Conservation (phyloP, 495 filamentous ascomycete genomes). For the Podospora bellae-mahoneyi region DNA sequence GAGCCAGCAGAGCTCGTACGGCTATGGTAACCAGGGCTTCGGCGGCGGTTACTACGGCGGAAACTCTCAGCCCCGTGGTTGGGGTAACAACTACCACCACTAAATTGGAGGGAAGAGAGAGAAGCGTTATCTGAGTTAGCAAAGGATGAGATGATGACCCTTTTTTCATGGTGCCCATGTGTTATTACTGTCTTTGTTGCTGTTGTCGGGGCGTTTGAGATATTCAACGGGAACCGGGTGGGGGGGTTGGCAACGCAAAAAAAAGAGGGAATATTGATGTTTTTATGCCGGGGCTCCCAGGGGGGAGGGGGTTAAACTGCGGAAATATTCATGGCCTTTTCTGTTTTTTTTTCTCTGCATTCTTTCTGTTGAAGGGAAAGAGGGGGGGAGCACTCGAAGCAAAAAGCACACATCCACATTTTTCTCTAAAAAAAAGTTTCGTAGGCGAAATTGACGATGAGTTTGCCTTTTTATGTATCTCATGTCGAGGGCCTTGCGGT, state of each 20-base stretch:
- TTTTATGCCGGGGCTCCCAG: background rate
- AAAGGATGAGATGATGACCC: slow-evolving; percentile 8
- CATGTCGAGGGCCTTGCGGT: background rate
- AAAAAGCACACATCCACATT: background rate
- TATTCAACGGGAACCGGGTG: background rate
- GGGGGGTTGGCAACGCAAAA: background rate
- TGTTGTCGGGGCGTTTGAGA: background rate
- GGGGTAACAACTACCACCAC: slow-evolving; percentile 69
- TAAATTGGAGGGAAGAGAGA: background rate
- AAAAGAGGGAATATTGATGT: slow-evolving; percentile 2
- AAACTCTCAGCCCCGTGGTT: slow-evolving; percentile 50
- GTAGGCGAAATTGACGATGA: background rate
- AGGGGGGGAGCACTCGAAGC: background rate
- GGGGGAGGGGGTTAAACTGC: background rate
- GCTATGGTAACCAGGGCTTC: slow-evolving; percentile 56
- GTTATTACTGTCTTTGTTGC: slow-evolving; percentile 3
- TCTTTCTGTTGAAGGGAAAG: background rate
- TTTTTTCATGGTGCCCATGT: background rate
- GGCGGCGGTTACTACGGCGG: slow-evolving; percentile 51
- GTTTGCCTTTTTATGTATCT: background rate
- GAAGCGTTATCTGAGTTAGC: background rate
- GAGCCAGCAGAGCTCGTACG: slow-evolving; percentile 60
- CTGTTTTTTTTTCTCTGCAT: background rate
- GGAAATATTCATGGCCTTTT: slow-evolving; percentile 4
- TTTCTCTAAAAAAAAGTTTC: background rate